A percentile compares a stretch with the other conserved stretches of the same genome.
phyloP scores from a whole-genome alignment of 2,329 filamentous ascomycete species.

The Lachnellula hyalina region DNA sequence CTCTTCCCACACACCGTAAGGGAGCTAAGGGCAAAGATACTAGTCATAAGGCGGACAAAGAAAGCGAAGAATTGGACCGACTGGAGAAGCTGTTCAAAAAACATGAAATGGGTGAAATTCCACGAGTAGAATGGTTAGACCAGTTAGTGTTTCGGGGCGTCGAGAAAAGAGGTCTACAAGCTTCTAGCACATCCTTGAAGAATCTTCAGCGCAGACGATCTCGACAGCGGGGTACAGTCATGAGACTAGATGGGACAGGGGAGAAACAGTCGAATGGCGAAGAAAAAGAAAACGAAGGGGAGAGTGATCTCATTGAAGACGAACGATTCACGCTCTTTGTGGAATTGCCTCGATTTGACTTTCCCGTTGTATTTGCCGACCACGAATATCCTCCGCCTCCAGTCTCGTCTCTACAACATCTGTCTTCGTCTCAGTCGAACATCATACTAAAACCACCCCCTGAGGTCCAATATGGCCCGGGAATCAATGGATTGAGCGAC shows the following conservation, averaged over 20 bases:
- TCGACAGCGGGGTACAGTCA: constrained; percentile 27
- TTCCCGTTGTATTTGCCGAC: constrained; percentile 91
- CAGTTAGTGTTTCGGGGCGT: constrained; percentile 87
- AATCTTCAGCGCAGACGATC: constrained; percentile 46
- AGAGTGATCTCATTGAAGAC: constrained; percentile 33
- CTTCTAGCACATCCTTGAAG: constrained; percentile 59
- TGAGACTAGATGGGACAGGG: constrained; percentile 28
- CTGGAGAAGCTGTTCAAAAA: constrained; percentile 91
- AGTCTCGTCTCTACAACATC: constrained; percentile 67
- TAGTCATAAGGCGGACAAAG: constrained; percentile 54
- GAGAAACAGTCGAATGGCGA: constrained; percentile 31
- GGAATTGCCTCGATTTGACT: constrained; percentile 91
- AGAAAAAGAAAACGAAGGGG: constrained; percentile 35
- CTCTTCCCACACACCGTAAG: constrained; percentile 48
- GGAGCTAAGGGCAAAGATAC: constrained; percentile 42
- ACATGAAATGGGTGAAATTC: constrained; percentile 96
- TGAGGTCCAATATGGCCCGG: constrained; percentile 84
- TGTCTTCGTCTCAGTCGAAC: constrained; percentile 59
- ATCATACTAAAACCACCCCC: constrained; percentile 74
- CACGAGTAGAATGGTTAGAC: constrained; percentile 90
- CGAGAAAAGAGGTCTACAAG: constrained; percentile 67
- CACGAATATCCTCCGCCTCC: constrained; percentile 85
- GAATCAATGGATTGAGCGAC: constrained; percentile 67
- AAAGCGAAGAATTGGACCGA: constrained; percentile 79
- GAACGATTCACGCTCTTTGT: constrained; percentile 79